Evolutionary conservation across 2,329 filamentous ascomycete genomes (phyloP), one percentile per base, ranked within the genome.

Genomic region (Verticillium isaacii): DNA sequence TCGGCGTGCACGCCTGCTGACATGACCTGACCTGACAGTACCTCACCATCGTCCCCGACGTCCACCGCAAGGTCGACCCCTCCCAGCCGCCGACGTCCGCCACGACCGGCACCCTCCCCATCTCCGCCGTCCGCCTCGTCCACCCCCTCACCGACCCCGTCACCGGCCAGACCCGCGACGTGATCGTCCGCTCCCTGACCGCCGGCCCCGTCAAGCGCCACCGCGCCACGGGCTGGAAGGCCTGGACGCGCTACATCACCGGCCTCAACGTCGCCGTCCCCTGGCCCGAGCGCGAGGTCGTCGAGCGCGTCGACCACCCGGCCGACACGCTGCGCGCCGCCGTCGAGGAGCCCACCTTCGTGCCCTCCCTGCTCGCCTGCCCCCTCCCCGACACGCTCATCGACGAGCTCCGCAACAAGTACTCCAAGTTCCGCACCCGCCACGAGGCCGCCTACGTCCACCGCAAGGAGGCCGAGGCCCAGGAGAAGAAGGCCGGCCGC

Each of bases 381-480:
- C 94, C 94, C 15, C 92, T 97, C 83, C 93, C 94, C 5, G 77
- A 81, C 34, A 78, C 76, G n/a, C 84, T 97, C 41, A 83, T 96
- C 66, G 88, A 97, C 73, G 94, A 98, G 80, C 81, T 98, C 72
- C 85, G 93, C 72, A 89, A 90, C 80, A 89, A 88, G 73, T 96
- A 89, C 82, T 91, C 89, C 68, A 86, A 84, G 69, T 95, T 93
- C 85, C 84, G 93, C 70, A 92, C 88, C 60, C 83, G 91, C 57
- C 92, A 96, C 77, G 90, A 93, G 65, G 78, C 84, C 56, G 89
- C 89, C 73, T 96, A 89, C 72, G 75, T 93, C 59, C 80, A 80
- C 66, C 77, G 80, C 75, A 89, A 88, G 80, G 80, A 86, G 73
- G 77, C 80, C 63, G 83, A 89, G 72, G 88, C 85, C 54, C 72